A percentile compares a stretch with the other conserved stretches of the same genome.
Conservation (phyloP, 108 stramenopile species). For the Epithemia pelagica region DNA sequence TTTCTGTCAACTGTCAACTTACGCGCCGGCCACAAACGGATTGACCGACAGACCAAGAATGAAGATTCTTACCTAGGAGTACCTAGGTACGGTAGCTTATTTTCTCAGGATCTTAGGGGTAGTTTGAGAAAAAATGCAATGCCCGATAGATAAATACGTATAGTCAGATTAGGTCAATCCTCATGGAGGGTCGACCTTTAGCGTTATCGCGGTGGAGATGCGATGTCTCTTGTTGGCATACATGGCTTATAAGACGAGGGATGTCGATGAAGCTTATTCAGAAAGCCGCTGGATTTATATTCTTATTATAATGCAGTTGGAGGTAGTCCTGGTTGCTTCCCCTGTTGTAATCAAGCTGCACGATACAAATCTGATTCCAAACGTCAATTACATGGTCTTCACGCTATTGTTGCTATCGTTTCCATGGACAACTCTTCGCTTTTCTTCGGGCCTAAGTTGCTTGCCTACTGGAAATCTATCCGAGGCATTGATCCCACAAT, state of each 20-base stretch:
- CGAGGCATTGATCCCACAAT: not conserved
- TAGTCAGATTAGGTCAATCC: no score
- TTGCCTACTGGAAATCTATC: not conserved
- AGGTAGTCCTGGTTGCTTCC: conserved; percentile 7
- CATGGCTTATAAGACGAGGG: conserved; percentile 24
- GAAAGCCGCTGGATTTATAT: conserved; percentile 19
- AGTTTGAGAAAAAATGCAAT: no score
- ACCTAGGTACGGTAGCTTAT: no score
- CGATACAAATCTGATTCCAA: not conserved
- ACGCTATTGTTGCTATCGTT: not conserved
- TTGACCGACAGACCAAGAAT: no score
- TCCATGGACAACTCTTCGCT: not conserved
- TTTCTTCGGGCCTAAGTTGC: not conserved
- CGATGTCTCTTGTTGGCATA: no score
- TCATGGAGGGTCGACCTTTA: no score
- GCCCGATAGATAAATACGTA: no score
- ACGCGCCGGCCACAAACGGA: no score
- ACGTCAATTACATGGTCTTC: not conserved
- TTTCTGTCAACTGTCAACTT: no score
- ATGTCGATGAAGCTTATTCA: conserved; percentile 17
- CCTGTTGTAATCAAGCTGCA: conserved; percentile 2
- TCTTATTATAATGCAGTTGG: conserved; percentile 6
- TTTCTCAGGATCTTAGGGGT: no score
- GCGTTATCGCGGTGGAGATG: no score
- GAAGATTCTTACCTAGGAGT: no score